phyloP scores from a whole-genome alignment of 441 rosid genomes.

The Gossypium trilobum region DNA sequence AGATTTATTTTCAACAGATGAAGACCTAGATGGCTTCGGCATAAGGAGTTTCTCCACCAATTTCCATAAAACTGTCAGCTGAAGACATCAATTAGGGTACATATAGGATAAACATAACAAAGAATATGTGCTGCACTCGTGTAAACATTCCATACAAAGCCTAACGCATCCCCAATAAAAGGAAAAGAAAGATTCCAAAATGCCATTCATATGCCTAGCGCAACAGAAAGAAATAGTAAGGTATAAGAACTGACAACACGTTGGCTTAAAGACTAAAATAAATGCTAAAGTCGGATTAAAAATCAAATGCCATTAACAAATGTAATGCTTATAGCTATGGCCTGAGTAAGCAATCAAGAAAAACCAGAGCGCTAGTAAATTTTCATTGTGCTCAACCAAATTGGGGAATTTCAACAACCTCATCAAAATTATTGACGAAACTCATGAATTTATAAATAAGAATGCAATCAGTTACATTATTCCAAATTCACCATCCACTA shows the following conservation, averaged over 20 bases:
- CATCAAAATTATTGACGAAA: neutral
- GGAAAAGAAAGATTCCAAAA: neutral
- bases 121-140: neutral
- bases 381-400: neutral
- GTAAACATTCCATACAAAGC: neutral
- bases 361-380: neutral
- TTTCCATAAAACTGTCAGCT: conserved; percentile 92
- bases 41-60: conserved; percentile 50
- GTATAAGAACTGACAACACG: neutral
- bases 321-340: neutral
- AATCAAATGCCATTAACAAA: neutral
- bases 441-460: neutral
- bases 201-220: neutral
- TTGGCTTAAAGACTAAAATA: neutral
- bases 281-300: neutral
- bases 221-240: neutral
- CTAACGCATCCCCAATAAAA: neutral
- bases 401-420: neutral
- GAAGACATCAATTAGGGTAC: conserved; percentile 51
- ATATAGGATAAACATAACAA: conserved; percentile 11
- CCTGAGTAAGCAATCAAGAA: neutral
- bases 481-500: neutral
- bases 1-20: conserved; percentile 37
- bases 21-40: conserved; percentile 25
- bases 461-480: neutral